Base-by-base conservation (phyloP, 75 land plant genomes). In the Pinus tabuliformis region DNA sequence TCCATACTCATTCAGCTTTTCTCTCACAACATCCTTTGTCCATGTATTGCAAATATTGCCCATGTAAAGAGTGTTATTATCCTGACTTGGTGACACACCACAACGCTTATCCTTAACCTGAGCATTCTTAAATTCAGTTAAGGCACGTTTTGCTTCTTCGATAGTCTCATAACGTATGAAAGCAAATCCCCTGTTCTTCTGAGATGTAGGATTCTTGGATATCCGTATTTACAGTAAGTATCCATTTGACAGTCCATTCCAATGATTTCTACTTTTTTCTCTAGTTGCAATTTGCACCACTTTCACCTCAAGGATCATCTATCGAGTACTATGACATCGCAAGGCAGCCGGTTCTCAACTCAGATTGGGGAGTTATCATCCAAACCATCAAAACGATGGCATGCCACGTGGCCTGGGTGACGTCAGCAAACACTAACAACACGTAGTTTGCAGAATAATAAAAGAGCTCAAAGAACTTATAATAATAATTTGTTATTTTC, bases 101-200 rank as follows among this genome's bases (percentile, higher is more conserved):
- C 76, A 77, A 20, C 45, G 77, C 39, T 78, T 83, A 1, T 80
- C 88, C 21, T 62, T 77, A 62, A 86, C 85, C 88, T 68, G 21
- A 18, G 72, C 22, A 7, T 68, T 64, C 78, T 83, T 81, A 60
- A 91, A 65, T 36, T 86, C 89, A 15, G 77, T 21, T 26, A 89
- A 83, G 71, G 84, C 93, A 3, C 75, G 72, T 65, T 84, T 91
- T 14, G 93, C 91, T 75, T 83, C 82, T 65, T 89, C 93, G 7
- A 78, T 58, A 37, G 93, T 84, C 11, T 85, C 91, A 78, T 81
- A 91, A 5, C 86, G 91, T 22, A 91, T 73, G 70, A 91, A 91
- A 20, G 86, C 93, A 80, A 83, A 91, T 0, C 93, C 91, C 59
- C 86, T 86, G 61, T 84, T 89, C 77, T 83, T 90, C 76, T 90